Percentiles rank a stretch among this genome's conserved stretches.
Conservation (phyloP, 1,284 basidiomycete genomes). For the Ganoderma lingzhi region DNA sequence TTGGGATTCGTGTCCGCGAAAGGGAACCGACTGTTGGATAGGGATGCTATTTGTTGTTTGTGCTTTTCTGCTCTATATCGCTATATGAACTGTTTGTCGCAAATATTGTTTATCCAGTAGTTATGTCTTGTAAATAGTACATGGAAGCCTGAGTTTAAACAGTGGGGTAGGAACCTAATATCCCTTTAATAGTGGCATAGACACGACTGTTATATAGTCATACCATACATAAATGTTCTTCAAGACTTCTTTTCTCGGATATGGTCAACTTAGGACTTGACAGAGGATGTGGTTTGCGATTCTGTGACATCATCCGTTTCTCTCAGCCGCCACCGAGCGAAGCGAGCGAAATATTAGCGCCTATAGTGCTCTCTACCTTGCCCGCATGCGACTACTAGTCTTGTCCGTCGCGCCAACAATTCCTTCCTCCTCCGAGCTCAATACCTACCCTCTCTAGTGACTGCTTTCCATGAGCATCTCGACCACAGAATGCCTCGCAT, state of each 20-base stretch:
- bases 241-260: too few species aligned
- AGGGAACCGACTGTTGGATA: background rate
- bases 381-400: background rate
- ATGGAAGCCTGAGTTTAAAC: too few species aligned
- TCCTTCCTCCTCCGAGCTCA: background rate
- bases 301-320: background rate
- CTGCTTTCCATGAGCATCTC: conserved; percentile 15
- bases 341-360: background rate
- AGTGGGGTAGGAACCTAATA: too few species aligned
- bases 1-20: background rate
- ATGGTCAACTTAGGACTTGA: too few species aligned
- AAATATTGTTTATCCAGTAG: too few species aligned
- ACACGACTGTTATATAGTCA: too few species aligned
- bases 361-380: background rate
- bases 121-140: too few species aligned
- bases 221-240: too few species aligned
- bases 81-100: background rate
- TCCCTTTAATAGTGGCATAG: too few species aligned
- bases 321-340: background rate
- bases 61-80: background rate
- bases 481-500: conserved; percentile 48
- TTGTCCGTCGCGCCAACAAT: background rate
- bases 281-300: background rate
- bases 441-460: background rate
- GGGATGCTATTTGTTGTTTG: background rate